Conservation (phyloP, 2,329 filamentous ascomycete genomes). For the Apiospora sp. region DNA sequence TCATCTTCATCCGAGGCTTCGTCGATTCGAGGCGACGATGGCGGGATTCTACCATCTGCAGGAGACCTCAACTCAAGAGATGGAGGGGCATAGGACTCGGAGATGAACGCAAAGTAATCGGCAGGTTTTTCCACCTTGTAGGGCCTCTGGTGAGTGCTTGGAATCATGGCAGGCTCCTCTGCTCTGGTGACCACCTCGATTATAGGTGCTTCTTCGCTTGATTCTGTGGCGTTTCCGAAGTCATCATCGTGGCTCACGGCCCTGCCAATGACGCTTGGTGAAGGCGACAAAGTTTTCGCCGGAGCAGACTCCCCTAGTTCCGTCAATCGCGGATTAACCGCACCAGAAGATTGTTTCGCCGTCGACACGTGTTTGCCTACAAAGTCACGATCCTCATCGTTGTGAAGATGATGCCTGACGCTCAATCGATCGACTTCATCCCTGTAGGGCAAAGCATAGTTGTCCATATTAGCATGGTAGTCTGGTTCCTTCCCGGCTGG, state of each 20-base stretch:
- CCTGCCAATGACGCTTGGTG: constrained; percentile 19
- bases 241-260: constrained; percentile 21
- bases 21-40: constrained; percentile 34
- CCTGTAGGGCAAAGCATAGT: constrained; percentile 16
- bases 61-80: constrained; percentile 38
- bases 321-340: neutral
- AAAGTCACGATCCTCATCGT: neutral
- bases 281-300: neutral
- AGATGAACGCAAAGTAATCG: constrained; percentile 43
- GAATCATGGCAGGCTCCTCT: neutral
- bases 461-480: constrained; percentile 11
- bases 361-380: neutral
- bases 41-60: constrained; percentile 32
- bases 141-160: neutral
- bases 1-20: constrained; percentile 34
- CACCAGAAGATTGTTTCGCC: neutral
- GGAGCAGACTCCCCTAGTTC: neutral
- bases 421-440: constrained; percentile 22
- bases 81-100: constrained; percentile 41
- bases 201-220: constrained; percentile 32
- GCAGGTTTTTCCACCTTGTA: constrained; percentile 34
- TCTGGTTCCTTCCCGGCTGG: neutral
- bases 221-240: neutral
- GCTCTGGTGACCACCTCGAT: constrained; percentile 19
- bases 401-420: neutral